phyloP scores from a whole-genome alignment of 2,329 filamentous ascomycete genomes.

The Lachnellula occidentalis region DNA sequence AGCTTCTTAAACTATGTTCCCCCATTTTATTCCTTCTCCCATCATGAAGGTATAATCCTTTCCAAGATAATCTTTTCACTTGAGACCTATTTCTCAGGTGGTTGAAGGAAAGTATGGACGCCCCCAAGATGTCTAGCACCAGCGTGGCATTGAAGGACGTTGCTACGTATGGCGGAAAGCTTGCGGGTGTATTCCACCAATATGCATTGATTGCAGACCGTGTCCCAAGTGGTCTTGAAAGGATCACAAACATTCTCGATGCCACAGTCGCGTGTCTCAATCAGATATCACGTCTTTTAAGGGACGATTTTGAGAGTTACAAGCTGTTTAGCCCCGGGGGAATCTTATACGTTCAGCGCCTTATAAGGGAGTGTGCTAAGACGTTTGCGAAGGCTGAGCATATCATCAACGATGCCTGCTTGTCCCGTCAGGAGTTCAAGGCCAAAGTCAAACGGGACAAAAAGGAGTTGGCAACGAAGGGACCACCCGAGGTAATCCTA shows the following conservation, averaged over 20 bases:
- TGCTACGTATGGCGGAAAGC: conserved; percentile 14
- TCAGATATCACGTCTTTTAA: conserved; percentile 15
- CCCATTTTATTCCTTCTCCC: neutral
- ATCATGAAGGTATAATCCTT: neutral
- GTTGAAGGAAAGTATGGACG: conserved; percentile 11
- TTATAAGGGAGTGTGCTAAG: conserved; percentile 19
- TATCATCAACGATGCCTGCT: conserved; percentile 6
- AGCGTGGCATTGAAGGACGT: conserved; percentile 6
- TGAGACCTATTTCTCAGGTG: neutral
- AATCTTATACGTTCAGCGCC: conserved; percentile 16
- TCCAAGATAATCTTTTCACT: neutral
- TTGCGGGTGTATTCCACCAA: conserved; percentile 19
- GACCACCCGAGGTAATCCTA: neutral
- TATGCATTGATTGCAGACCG: conserved; percentile 5
- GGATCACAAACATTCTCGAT: conserved; percentile 15
- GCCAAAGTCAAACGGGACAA: conserved; percentile 11
- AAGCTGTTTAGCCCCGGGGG: conserved; percentile 20
- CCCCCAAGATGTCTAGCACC: neutral
- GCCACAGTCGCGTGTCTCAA: conserved; percentile 18
- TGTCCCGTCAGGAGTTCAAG: conserved; percentile 11
- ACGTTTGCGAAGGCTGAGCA: conserved; percentile 13
- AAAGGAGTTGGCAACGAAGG: conserved; percentile 3
- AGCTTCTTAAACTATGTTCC: neutral
- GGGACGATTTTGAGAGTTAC: conserved; percentile 1
- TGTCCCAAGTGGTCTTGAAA: conserved; percentile 11